Percentiles rank a stretch among this genome's conserved stretches.
Conservation (phyloP, 164 flowering plant genomes). For the Cinnamomum chago region DNA sequence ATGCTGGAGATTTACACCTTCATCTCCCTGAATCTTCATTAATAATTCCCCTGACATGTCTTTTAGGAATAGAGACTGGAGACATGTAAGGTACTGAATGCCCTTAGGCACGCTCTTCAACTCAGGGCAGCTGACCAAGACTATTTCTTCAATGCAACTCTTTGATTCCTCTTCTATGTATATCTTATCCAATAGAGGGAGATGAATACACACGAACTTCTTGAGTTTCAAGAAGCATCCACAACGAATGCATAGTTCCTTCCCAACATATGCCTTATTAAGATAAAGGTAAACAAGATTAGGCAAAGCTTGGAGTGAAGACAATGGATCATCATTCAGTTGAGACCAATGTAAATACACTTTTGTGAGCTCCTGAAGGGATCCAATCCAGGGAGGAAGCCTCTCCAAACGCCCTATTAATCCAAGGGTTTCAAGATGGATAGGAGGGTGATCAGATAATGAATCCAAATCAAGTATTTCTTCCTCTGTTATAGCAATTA, state of each 20-base stretch:
- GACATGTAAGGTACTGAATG: conserved; percentile 28
- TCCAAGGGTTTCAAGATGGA: too few relatives aligned
- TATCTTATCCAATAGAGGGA: neutral
- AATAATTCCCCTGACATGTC: conserved; percentile 23
- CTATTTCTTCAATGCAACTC: neutral
- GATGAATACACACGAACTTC: neutral
- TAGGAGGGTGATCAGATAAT: too few relatives aligned
- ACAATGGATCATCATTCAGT: neutral
- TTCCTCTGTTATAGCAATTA: too few relatives aligned
- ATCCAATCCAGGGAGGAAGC: conserved; percentile 29
- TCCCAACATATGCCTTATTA: neutral
- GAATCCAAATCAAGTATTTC: too few relatives aligned
- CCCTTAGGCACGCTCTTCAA: conserved; percentile 29
- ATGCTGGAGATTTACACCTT: too few relatives aligned
- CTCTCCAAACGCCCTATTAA: too few relatives aligned
- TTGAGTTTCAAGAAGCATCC: neutral
- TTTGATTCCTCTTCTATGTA: neutral
- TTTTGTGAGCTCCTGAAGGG: conserved; percentile 22
- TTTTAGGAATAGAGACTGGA: conserved; percentile 24
- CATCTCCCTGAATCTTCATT: too few relatives aligned
- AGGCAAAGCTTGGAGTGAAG: neutral
- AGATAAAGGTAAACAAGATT: neutral
- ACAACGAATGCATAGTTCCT: neutral
- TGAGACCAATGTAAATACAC: conserved; percentile 2
- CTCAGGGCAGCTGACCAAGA: conserved; percentile 11